Evolutionary conservation across 2,329 filamentous ascomycete genomes (phyloP), one percentile per base, ranked within the genome.

Genomic region (Penicillium sp.): DNA sequence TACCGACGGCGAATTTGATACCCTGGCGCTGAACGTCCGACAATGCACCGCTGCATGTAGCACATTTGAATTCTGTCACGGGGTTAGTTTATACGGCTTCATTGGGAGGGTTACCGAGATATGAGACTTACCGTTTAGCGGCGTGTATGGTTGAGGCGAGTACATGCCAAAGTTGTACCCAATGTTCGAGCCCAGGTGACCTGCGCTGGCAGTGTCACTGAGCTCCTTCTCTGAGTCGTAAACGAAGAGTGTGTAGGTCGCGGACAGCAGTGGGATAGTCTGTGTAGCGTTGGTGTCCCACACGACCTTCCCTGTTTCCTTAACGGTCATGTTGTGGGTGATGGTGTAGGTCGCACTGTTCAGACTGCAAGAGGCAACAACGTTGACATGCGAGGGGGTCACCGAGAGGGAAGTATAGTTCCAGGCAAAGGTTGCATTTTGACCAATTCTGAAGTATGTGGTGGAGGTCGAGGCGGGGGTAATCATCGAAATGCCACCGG

Each of bases 331-430:
- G 72, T 88, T 88, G 55, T 76, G 68, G 14, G 83, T 77, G 55
- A 89, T 79, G 18, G 86, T 88, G 68, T 88, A 88, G 33, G 79
- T 83, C 43, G 78, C 77, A 53, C 79, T 75, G 71, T 87, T 87
- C 55, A 77, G 69, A 31, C 78, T 79, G 77, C 85, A 87, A 10
- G 80, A 81, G 1, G 86, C 86, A 39, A 87, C 72, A 33, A 88
- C 79, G 61, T 88, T 84, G 62, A 89, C 75, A 39, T 78, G 79
- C 1, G 78, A 77, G 0, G 86, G 86, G 0, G 82, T 84, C 16
- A 82, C 76, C 18, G 77, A 79, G 21, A 88, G 74, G 10, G 83
- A 86, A 13, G 86, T 89, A 72, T 87, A 88, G 71, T 89, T 88
- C 86, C 86, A 89, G 18, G 77, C 81, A 61, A 88, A 87, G 0